Base-by-base conservation (phyloP, 2,329 filamentous ascomycete genomes). In the Blumeria hordei region DNA sequence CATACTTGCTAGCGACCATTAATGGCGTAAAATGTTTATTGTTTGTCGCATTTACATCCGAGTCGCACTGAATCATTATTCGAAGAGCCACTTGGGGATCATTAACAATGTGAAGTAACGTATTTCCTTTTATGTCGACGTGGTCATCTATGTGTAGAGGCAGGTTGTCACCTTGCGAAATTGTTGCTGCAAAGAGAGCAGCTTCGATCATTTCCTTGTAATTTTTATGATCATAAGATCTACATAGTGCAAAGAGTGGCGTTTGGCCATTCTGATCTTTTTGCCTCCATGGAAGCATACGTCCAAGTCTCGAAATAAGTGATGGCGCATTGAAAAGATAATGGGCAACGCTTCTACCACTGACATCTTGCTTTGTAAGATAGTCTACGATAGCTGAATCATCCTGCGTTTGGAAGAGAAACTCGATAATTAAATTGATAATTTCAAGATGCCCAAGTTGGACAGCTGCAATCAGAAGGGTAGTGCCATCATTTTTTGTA, bases 1-100 rank as follows among this genome's bases (percentile, higher is more conserved):
- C 92, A 64, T 96, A 98, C 67, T 98, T 98, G 74, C 90, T 96
- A 7, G 90, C 90, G 58, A 98, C 84, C 92, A 98, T 98, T 56
- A 98, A 72, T 1, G 92, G 82, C 0, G 93, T 98, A 64, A 98
- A 96, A 51, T 79, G 83, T 69, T 87, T 94, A 62, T 96, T 88
- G 64, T 98, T 98, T 8, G 82, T 84, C 8, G 90, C 88, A 68
- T 98, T 98, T 55, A 90, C 85, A 64, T 98, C 88, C n/a, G 88
- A 83, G 61, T 98, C 92, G 68, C 88, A 94, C 57, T 82, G 77
- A 55, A 84, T 76, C 37, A 98, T 71, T 43, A 96, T 83, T 57
- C 78, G 77, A 55, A 80, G 65, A 1, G 86, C 85, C 51, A 96
- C 74, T 55, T 80, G 75, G 8, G 85, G 76, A 63, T 96, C 87